Evolutionary conservation across 2,329 filamentous ascomycete genomes (phyloP), one percentile per base, ranked within the genome.

Genomic region (Colletotrichum ledebouriae): DNA sequence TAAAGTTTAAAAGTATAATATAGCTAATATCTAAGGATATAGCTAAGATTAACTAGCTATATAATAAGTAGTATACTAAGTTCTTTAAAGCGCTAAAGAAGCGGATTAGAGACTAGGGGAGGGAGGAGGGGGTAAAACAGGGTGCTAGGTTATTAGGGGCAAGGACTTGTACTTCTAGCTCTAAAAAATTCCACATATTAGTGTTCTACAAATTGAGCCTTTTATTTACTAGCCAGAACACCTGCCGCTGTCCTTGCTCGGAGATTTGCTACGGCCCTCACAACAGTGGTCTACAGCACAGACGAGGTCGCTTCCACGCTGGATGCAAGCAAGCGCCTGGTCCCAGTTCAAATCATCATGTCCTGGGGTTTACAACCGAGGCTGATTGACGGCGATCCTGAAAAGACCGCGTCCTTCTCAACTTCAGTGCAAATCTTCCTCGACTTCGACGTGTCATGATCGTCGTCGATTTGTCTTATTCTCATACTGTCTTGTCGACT

Each of bases 221-320:
- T 59, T 46, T 33, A 68, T 47, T 46, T 46, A 68, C 53, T 59
- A 46, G 65, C 20, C n/a, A 37, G 55, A 57, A 25, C 42, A 34
- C 39, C 34, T 59, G 53, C 39, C 47, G 25, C 6, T 22, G 41
- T 42, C 65, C 60, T 53, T 64, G 60, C 39, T 42, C 60, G 22
- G 22, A 22, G 22, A 22, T 55, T 64, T 55, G 46, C 47, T 68
- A 47, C 55, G 25, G 46, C 29, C 46, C 25, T 55, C 20, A 59
- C 33, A 64, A 44, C 39, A 52, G 39, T 29, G 41, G 47, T 42
- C 57, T 41, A 22, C 34, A 55, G 50, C 33, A 22, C 34, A 55
- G 50, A 25, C 39, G 42, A 50, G 58, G 41, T 56, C 50, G 34
- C 47, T 61, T 66, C 57, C 29, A 66, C 12, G 37, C 53, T 42